phyloP scores from a whole-genome alignment of 225 moss, liverwort and hornwort genomes.

The Neckera pumila region DNA sequence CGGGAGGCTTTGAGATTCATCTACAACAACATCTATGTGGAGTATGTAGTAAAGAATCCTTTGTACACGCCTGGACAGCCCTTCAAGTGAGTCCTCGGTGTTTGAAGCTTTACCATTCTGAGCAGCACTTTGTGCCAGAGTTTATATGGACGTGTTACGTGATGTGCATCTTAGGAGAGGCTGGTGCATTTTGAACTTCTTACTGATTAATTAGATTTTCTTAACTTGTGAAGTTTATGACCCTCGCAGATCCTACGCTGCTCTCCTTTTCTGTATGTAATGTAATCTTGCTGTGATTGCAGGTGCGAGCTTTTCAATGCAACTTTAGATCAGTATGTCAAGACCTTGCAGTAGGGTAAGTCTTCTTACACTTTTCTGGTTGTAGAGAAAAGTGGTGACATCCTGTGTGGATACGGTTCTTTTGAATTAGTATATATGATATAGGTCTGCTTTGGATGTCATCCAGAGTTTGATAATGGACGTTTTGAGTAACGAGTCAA shows the following conservation, averaged over 20 bases:
- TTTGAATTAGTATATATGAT: not conserved
- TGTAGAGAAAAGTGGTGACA: not conserved
- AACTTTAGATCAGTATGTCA: conserved; percentile 77
- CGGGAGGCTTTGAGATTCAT: conserved; percentile 79
- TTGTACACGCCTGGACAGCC: conserved; percentile 83
- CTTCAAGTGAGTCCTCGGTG: conserved; percentile 55
- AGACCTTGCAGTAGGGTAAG: conserved; percentile 48
- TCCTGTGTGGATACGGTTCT: not conserved
- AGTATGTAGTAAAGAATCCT: conserved; percentile 94
- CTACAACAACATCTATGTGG: conserved; percentile 92
- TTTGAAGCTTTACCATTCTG: not conserved
- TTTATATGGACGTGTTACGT: not conserved
- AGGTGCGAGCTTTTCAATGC: conserved; percentile 94
- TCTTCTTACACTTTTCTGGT: not conserved
- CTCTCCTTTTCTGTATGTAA: not conserved
- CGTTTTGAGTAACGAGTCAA: not conserved
- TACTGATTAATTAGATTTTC: not conserved
- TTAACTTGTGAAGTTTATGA: not conserved
- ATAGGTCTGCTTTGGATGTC: not conserved
- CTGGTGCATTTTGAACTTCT: not conserved
- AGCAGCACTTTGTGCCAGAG: not conserved
- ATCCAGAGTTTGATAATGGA: not conserved
- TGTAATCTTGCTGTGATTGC: conserved; percentile 1
- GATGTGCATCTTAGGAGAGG: not conserved
- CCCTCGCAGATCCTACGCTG: not conserved